Evolutionary conservation across 208 protist species (phyloP).

Genomic region (Acanthamoeba triangularis): DNA sequence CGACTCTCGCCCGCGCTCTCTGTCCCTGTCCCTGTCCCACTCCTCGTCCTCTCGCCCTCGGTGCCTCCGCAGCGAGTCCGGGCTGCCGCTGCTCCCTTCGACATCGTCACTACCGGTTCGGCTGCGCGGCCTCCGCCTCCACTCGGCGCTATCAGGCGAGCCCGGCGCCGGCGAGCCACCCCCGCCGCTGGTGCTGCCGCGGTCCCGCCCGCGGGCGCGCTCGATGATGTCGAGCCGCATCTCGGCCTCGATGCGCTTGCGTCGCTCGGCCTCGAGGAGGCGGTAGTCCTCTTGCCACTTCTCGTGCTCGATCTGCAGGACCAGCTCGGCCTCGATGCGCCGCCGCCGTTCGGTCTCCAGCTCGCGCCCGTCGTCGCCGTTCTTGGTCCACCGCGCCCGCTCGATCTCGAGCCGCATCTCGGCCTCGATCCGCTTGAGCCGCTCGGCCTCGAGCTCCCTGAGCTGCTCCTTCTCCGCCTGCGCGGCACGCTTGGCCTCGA

Average conservation of each 20-base stretch:
- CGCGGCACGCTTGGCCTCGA: not conserved
- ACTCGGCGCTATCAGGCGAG: not conserved
- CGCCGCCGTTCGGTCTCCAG: not conserved
- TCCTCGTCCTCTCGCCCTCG: not conserved
- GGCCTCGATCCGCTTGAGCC: not conserved
- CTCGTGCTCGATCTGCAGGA: not conserved
- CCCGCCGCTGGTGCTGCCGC: too few relatives aligned
- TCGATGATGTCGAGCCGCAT: not conserved
- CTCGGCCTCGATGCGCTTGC: conserved; percentile 30
- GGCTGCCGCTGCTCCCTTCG: not conserved
- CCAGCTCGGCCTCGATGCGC: not conserved
- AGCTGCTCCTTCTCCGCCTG: not conserved
- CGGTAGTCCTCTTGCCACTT: conserved; percentile 6
- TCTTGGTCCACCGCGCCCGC: not conserved
- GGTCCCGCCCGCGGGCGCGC: not conserved
- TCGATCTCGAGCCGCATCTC: conserved; percentile 18
- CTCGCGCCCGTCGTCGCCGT: not conserved
- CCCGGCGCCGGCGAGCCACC: not conserved
- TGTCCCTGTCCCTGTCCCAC: not conserved
- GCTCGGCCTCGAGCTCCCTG: conserved; percentile 15
- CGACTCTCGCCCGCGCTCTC: not conserved
- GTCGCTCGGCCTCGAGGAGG: not conserved
- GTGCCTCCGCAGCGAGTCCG: not conserved
- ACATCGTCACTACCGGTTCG: not conserved
- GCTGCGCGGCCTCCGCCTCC: not conserved